Evolutionary conservation across 345 rosid species (phyloP).

Genomic region (Acer negundo): DNA sequence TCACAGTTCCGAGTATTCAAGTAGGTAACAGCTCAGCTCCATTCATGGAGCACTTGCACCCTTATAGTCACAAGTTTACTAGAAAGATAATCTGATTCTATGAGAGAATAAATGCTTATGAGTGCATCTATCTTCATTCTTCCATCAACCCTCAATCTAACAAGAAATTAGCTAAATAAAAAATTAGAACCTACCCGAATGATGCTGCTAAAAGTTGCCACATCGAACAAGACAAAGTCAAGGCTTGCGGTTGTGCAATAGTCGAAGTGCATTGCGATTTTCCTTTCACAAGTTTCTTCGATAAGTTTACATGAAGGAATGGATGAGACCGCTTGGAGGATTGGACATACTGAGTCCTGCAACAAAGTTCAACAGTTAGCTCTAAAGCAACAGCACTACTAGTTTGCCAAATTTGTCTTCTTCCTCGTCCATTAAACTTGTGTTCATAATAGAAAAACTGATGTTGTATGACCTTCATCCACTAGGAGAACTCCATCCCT

Average conservation of each 20-base stretch:
- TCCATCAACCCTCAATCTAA: neutral
- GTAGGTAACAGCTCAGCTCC: neutral
- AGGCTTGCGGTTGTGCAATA: conserved; percentile 84
- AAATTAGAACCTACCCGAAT: conserved; percentile 63
- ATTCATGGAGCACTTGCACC: neutral
- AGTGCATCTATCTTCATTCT: conserved; percentile 13
- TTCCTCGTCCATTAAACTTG: conserved; percentile 94
- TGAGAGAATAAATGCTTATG: neutral
- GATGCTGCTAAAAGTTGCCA: conserved; percentile 64
- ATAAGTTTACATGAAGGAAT: conserved; percentile 88
- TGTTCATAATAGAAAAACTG: conserved; percentile 90
- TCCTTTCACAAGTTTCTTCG: conserved; percentile 86
- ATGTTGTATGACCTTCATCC: conserved; percentile 86
- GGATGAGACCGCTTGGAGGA: conserved; percentile 75
- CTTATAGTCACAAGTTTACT: neutral
- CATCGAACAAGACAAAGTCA: conserved; percentile 79
- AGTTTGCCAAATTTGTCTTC: conserved; percentile 80
- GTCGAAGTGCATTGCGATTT: conserved; percentile 87
- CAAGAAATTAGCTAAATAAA: conserved; percentile 1
- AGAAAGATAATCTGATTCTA: conserved; percentile 1
- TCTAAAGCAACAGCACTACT: conserved; percentile 46
- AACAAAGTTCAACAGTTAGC: conserved; percentile 89
- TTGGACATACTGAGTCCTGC: conserved; percentile 96
- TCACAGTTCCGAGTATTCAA: conserved; percentile 2
- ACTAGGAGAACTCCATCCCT: conserved; percentile 93